phyloP scores from a whole-genome alignment of 192 early-diverging fungal species.

The Podila horticola region DNA sequence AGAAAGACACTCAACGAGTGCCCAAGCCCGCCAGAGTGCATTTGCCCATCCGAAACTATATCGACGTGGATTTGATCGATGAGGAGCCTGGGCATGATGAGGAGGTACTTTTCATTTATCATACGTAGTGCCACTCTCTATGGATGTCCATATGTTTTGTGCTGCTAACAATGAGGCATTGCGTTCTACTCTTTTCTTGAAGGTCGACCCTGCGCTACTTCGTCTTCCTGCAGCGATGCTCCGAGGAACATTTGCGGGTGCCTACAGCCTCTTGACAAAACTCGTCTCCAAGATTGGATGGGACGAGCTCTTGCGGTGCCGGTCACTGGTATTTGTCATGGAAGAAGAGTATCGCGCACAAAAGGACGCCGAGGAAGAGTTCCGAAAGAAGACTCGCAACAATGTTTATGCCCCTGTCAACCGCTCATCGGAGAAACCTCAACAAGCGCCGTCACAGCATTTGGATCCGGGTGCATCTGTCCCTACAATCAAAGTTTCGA shows the following conservation, averaged over 20 bases:
- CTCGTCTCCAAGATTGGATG: constrained; percentile 91
- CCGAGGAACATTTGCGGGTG: constrained; percentile 92
- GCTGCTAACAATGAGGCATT: no score
- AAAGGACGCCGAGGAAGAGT: constrained; percentile 78
- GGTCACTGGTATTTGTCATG: constrained; percentile 98
- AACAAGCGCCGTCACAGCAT: constrained; percentile 22
- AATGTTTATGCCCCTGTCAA: constrained; percentile 1
- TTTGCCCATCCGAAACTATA: constrained; percentile 88
- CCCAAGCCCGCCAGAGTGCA: constrained; percentile 89
- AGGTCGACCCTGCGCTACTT: constrained; percentile 73
- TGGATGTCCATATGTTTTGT: not conserved
- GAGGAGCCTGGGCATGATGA: constrained; percentile 65
- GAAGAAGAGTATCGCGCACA: constrained; percentile 94
- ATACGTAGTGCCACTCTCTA: not conserved
- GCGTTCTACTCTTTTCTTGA: not conserved
- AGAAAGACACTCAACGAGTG: constrained; percentile 89
- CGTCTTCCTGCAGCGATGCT: constrained; percentile 90
- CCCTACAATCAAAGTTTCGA: constrained; percentile 47
- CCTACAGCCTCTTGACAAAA: constrained; percentile 84
- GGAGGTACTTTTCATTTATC: constrained; percentile 51
- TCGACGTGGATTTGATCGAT: constrained; percentile 66
- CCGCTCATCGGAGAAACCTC: constrained; percentile 4
- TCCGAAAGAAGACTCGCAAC: constrained; percentile 45
- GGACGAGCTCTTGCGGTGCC: constrained; percentile 91
- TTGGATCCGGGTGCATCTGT: constrained; percentile 26